These are phyloP conservation scores for Sicyos edulis DNA, from an alignment of 306 rosid species.

Conservation along the genomic window DNA sequence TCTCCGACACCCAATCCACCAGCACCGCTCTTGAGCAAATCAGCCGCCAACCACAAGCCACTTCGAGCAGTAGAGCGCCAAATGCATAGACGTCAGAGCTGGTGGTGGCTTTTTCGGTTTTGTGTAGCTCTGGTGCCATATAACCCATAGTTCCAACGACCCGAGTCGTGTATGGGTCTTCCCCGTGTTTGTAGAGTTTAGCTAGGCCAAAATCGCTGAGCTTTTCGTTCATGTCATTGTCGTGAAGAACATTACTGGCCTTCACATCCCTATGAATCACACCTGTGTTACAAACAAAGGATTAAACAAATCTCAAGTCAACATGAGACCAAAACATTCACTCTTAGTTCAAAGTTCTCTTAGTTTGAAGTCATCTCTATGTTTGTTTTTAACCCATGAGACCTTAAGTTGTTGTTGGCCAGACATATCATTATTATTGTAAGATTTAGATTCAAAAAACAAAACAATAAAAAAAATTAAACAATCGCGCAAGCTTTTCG, in stretches of 20 bases:
- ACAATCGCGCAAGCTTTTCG: too few relatives aligned
- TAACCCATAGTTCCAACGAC: slow-evolving; percentile 86
- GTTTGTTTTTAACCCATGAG: too few relatives aligned
- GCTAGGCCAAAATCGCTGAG: slow-evolving; percentile 80
- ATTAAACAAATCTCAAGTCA: too few relatives aligned
- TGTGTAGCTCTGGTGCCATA: slow-evolving; percentile 70
- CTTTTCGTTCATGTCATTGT: slow-evolving; percentile 59
- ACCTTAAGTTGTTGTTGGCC: too few relatives aligned
- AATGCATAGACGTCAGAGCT: slow-evolving; percentile 66
- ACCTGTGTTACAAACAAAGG: slow-evolving; percentile 21
- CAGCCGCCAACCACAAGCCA: slow-evolving; percentile 63
- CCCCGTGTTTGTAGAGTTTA: slow-evolving; percentile 68
- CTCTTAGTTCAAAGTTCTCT: too few relatives aligned
- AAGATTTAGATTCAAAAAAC: too few relatives aligned
- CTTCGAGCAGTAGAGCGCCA: slow-evolving; percentile 75
- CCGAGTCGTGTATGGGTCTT: slow-evolving; percentile 61
- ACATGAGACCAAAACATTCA: too few relatives aligned
- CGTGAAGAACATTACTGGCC: slow-evolving; percentile 73
- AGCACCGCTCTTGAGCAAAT: slow-evolving; percentile 58
- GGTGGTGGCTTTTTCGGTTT: slow-evolving; percentile 67
- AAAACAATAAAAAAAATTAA: too few relatives aligned
- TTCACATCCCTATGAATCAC: slow-evolving; percentile 74
- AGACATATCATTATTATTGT: too few relatives aligned
- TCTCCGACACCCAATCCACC: slow-evolving; percentile 81
- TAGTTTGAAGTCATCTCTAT: too few relatives aligned